Conservation (phyloP, 2,329 filamentous ascomycete genomes). For the Colletotrichum endophyticum region DNA sequence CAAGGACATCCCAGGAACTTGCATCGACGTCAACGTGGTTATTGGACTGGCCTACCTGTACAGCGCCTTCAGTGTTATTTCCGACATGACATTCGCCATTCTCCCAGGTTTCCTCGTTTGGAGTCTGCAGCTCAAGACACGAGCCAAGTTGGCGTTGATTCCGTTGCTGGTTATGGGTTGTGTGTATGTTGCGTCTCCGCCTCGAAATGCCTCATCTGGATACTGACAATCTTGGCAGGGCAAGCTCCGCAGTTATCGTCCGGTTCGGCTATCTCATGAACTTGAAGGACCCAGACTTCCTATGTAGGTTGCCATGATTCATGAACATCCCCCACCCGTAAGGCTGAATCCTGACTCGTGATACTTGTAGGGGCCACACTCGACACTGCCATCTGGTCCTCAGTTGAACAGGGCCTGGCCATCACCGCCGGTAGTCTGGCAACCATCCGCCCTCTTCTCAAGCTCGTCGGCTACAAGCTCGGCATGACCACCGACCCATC, state of each 20-base stretch:
- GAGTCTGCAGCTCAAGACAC: conserved; percentile 57
- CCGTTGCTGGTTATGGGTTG: conserved; percentile 62
- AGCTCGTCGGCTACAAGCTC: conserved; percentile 35
- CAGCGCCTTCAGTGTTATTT: conserved; percentile 52
- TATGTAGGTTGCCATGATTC: conserved; percentile 36
- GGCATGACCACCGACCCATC: conserved; percentile 23
- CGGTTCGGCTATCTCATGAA: conserved; percentile 42
- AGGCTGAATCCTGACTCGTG: not conserved
- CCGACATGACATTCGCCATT: conserved; percentile 56
- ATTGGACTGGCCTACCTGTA: conserved; percentile 58
- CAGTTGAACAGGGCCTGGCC: conserved; percentile 50
- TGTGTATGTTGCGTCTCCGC: conserved; percentile 34
- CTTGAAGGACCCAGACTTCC: conserved; percentile 45
- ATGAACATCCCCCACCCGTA: not conserved
- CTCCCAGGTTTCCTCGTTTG: conserved; percentile 59
- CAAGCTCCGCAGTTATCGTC: conserved; percentile 48
- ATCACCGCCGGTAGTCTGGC: conserved; percentile 53
- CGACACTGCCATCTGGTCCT: conserved; percentile 54
- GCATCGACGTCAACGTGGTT: conserved; percentile 47
- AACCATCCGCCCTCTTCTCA: conserved; percentile 50
- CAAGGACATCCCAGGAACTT: conserved; percentile 35
- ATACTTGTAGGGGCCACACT: conserved; percentile 36
- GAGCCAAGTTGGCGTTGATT: conserved; percentile 56
- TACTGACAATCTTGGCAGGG: conserved; percentile 30
- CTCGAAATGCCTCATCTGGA: no score